Conservation (phyloP, 345 rosid genomes). For the Aethionema arabicum region DNA sequence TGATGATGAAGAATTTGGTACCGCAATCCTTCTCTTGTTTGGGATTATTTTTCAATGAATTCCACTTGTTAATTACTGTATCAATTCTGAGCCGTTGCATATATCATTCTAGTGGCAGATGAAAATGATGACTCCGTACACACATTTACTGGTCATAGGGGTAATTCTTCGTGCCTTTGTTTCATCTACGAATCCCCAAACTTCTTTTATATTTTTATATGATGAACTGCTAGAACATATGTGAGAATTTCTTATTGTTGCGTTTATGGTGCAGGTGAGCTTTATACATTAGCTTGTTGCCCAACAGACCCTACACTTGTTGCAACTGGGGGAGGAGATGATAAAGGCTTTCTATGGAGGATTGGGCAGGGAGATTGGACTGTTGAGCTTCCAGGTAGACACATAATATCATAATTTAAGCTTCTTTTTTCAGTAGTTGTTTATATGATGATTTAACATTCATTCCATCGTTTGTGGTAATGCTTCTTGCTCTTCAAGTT, state of each 20-base stretch:
- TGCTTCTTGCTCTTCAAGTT: no score
- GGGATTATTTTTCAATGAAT: background rate
- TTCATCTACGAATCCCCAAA: no score
- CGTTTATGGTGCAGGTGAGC: conserved; percentile 51
- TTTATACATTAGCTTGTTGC: conserved; percentile 72
- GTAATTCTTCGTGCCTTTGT: conserved; percentile 33
- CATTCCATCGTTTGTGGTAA: no score
- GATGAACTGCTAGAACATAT: no score
- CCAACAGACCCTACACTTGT: conserved; percentile 75
- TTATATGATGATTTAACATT: no score
- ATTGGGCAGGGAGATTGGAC: conserved; percentile 92
- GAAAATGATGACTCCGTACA: conserved; percentile 84
- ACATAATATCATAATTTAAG: no score
- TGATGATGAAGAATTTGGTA: conserved; percentile 47
- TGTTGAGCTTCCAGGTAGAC: conserved; percentile 45
- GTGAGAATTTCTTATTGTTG: no score
- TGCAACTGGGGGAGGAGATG: conserved; percentile 95
- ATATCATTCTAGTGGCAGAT: conserved; percentile 36
- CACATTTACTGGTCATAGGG: conserved; percentile 82
- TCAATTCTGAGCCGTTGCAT: no score
- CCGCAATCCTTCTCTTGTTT: conserved; percentile 5
- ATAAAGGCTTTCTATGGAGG: conserved; percentile 78
- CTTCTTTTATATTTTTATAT: no score
- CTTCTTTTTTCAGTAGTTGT: no score
- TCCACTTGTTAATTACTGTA: background rate